phyloP scores from a whole-genome alignment of 1,284 basidiomycete genomes.

The Tremellales sp. region DNA sequence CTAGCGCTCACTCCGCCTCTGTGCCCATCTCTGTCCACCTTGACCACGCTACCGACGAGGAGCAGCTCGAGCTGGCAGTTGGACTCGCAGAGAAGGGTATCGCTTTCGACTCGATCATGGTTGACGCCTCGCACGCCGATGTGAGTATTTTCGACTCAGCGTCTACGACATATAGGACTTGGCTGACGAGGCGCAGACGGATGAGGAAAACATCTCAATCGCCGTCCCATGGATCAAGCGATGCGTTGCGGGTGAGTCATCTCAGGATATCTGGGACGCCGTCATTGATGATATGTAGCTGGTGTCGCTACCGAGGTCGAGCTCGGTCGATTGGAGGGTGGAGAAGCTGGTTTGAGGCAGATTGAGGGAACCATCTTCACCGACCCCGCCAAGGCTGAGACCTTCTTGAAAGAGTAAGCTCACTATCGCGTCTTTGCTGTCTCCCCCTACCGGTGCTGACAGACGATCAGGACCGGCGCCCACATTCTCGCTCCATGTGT shows the following conservation, averaged over 20 bases:
- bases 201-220: slow-evolving; percentile 48
- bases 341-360: slow-evolving; percentile 51
- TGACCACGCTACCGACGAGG: slow-evolving; percentile 50
- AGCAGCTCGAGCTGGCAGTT: slow-evolving; percentile 49
- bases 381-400: slow-evolving; percentile 47
- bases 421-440: neutral
- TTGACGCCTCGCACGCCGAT: slow-evolving; percentile 48
- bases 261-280: neutral
- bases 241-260: slow-evolving; percentile 28
- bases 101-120: slow-evolving; percentile 49
- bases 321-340: slow-evolving; percentile 50
- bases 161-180: neutral
- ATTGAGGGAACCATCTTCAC: slow-evolving; percentile 50
- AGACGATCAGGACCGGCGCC: slow-evolving; percentile 43
- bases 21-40: slow-evolving; percentile 50
- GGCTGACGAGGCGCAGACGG: slow-evolving; percentile 19
- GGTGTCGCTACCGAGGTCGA: slow-evolving; percentile 53
- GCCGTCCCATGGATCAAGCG: slow-evolving; percentile 43
- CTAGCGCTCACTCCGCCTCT: slow-evolving; percentile 53
- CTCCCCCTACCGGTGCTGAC: neutral
- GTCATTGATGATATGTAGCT: slow-evolving; percentile 2
- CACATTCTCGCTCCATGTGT: slow-evolving; percentile 50
- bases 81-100: slow-evolving; percentile 45
- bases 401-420: slow-evolving; percentile 43
- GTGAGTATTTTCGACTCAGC: slow-evolving; percentile 6